phyloP scores from a whole-genome alignment of 192 early-diverging fungal species.

The Geosiphon pyriformis region DNA sequence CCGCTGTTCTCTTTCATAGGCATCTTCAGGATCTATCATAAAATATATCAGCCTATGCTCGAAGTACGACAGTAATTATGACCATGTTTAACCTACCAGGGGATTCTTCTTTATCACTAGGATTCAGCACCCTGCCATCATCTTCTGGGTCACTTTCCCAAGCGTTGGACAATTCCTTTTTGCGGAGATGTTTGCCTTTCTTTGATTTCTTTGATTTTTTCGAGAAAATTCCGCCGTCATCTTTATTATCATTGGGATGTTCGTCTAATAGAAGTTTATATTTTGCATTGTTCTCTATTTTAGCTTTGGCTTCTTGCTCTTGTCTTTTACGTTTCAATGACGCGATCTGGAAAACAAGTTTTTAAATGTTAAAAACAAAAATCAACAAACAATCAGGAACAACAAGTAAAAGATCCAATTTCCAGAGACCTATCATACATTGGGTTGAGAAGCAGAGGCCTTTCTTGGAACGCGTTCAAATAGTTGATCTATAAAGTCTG shows the following conservation, averaged over 20 bases:
- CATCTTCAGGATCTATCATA: slow-evolving; percentile 36
- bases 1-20: slow-evolving; percentile 40
- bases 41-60: neutral
- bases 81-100: slow-evolving; percentile 11
- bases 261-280: neutral
- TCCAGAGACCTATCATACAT: neutral
- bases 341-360: neutral
- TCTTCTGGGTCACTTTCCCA: slow-evolving; percentile 34
- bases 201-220: slow-evolving; percentile 46
- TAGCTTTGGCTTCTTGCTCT: neutral
- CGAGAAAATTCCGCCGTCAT: neutral
- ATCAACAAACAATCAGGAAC: no score
- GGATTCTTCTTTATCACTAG: neutral
- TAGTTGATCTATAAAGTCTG: neutral
- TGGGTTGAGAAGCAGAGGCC: neutral
- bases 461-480: neutral
- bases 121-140: neutral
- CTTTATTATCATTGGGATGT: neutral
- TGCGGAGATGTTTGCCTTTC: slow-evolving; percentile 42
- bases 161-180: slow-evolving; percentile 34
- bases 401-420: neutral
- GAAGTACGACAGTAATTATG: neutral
- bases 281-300: neutral
- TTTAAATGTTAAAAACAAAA: no score
- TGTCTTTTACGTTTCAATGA: neutral